Evolutionary conservation across 2,329 filamentous ascomycete genomes (phyloP).

Genomic region (Lachnellula subtilissima): DNA sequence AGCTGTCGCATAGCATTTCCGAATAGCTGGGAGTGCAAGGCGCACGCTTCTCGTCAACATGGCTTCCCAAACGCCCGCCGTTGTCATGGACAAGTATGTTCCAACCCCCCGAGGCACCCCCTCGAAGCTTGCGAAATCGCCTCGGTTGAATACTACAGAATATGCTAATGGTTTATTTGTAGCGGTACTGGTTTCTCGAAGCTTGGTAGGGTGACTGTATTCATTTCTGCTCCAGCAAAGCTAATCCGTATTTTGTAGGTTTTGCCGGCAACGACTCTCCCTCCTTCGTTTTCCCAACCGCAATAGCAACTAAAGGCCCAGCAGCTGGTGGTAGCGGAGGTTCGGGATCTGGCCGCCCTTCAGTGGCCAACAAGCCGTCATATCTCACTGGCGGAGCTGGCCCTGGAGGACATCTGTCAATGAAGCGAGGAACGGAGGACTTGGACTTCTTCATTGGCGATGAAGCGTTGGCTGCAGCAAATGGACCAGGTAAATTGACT

Average conservation of each 20-base stretch:
- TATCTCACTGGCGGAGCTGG: constrained; percentile 91
- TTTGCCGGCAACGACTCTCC: constrained; percentile 99
- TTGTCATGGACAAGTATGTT: constrained; percentile 99
- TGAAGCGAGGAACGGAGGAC: constrained; percentile 94
- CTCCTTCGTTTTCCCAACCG: constrained; percentile 98
- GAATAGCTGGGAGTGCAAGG: constrained; percentile 22
- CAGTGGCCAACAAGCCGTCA: constrained; percentile 90
- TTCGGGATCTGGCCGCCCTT: constrained; percentile 80
- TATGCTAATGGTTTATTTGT: constrained; percentile 30
- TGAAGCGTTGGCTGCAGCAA: constrained; percentile 79
- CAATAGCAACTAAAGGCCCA: constrained; percentile 89
- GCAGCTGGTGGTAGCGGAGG: constrained; percentile 65
- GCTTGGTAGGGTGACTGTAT: constrained; percentile 64
- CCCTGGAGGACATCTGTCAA: constrained; percentile 73
- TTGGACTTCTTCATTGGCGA: constrained; percentile 99
- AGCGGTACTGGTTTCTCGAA: constrained; percentile 99
- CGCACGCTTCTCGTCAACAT: constrained; percentile 49
- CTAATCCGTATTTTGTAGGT: constrained; percentile 47
- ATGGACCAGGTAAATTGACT: constrained; percentile 63
- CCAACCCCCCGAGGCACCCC: constrained; percentile 29
- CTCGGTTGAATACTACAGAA: not conserved
- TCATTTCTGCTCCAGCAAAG: not conserved
- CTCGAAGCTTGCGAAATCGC: not conserved
- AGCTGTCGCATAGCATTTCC: constrained; percentile 29
- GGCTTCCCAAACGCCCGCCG: constrained; percentile 98